phyloP scores from a whole-genome alignment of 2,329 filamentous ascomycete species.

The Diaporthe sp. region DNA sequence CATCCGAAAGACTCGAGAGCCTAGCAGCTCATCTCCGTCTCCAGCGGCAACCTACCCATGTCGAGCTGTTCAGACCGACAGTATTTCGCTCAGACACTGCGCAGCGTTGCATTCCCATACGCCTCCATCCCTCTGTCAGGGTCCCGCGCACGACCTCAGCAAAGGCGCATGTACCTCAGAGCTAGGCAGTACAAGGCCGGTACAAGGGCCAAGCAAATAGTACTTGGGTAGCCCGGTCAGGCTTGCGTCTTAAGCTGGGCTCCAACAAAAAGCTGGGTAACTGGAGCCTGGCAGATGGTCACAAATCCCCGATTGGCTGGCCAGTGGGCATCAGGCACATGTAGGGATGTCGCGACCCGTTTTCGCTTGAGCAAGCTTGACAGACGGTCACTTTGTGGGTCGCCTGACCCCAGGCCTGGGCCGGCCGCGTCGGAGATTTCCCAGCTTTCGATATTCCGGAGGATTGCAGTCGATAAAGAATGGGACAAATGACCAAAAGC shows the following conservation, averaged over 20 bases:
- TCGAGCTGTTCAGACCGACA: constrained; percentile 27
- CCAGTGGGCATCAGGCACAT: background rate
- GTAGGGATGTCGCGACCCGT: constrained; percentile 34
- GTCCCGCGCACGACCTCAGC: constrained; percentile 15
- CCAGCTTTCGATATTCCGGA: constrained; percentile 23
- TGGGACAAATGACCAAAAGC: constrained; percentile 14
- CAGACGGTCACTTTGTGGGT: constrained; percentile 25
- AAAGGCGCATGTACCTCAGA: constrained; percentile 32
- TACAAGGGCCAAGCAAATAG: constrained; percentile 5
- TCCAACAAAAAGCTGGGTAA: constrained; percentile 16
- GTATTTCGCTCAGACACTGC: constrained; percentile 24
- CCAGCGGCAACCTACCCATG: constrained; percentile 31
- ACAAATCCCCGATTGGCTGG: constrained; percentile 37
- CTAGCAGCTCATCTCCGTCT: constrained; percentile 24
- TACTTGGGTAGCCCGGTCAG: constrained; percentile 16
- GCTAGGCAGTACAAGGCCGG: constrained; percentile 25
- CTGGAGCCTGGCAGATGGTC: background rate
- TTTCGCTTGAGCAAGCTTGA: constrained; percentile 31
- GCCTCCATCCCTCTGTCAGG: background rate
- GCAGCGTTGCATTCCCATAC: constrained; percentile 13
- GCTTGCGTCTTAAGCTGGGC: constrained; percentile 9
- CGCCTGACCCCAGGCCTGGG: constrained; percentile 20
- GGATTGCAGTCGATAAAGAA: constrained; percentile 24
- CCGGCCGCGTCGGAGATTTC: constrained; percentile 36
- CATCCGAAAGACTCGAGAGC: background rate